Conservation (phyloP, 768 basidiomycete genomes). For the Vararia minispora region DNA sequence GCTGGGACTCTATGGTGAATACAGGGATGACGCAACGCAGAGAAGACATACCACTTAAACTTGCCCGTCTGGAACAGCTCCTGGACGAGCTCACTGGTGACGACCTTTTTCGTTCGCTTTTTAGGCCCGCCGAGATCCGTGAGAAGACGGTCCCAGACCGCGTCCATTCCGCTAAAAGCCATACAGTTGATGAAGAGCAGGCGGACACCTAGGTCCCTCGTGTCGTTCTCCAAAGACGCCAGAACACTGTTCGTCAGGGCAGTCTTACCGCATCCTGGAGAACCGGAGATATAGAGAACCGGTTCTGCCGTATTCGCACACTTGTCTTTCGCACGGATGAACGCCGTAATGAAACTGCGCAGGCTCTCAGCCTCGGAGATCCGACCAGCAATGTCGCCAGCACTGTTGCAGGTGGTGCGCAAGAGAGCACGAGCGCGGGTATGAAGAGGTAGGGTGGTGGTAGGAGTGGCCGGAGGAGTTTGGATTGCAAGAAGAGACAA, state of each 20-base stretch:
- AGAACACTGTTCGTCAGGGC: constrained; percentile 68
- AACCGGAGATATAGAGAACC: constrained; percentile 81
- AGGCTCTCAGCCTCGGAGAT: constrained; percentile 49
- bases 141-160: constrained; percentile 57
- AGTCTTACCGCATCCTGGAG: constrained; percentile 90
- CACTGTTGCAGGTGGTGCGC: constrained; percentile 56
- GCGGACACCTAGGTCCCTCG: constrained; percentile 28
- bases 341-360: constrained; percentile 45
- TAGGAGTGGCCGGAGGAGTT: constrained; percentile 57
- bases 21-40: too few species aligned
- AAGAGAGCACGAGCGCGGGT: constrained; percentile 58
- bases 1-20: constrained; percentile 32
- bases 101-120: constrained; percentile 33
- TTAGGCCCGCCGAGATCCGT: constrained; percentile 36
- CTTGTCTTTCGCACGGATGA: constrained; percentile 26
- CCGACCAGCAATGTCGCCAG: constrained; percentile 54
- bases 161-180: constrained; percentile 55
- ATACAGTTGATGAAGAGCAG: constrained; percentile 69
- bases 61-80: constrained; percentile 29
- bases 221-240: constrained; percentile 23
- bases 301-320: constrained; percentile 21
- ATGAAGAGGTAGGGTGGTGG: constrained; percentile 34
- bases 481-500: constrained; percentile 32
- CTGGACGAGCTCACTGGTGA: constrained; percentile 27
- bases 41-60: constrained; percentile 39